Evolutionary conservation across 441 rosid genomes (phyloP).

Genomic region (Gossypium schwendimanii): DNA sequence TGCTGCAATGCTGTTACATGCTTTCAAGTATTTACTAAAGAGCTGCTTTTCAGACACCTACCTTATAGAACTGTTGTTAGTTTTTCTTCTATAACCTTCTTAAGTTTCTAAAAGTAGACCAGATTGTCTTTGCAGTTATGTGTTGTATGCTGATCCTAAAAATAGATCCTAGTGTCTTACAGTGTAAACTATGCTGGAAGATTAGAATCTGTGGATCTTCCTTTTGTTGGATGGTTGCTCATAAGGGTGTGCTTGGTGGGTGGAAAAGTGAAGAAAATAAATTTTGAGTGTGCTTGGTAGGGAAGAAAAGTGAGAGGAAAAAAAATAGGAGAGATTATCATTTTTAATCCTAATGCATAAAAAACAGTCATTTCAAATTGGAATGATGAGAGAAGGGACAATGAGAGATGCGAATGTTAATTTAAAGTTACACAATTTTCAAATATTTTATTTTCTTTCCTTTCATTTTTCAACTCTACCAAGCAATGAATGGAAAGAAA

Average conservation of each 20-base stretch:
- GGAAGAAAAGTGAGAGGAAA: background rate
- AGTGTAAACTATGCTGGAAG: background rate
- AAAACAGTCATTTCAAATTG: background rate
- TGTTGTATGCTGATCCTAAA: background rate
- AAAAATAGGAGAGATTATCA: background rate
- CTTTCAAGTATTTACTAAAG: background rate
- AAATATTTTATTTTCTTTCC: background rate
- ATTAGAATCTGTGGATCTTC: background rate
- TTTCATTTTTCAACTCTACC: background rate
- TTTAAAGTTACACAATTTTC: background rate
- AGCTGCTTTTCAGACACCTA: conserved; percentile 1
- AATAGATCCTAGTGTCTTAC: background rate
- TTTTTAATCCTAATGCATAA: background rate
- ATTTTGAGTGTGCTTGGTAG: background rate
- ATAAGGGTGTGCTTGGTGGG: background rate
- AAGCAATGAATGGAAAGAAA: background rate
- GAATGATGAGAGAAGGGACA: background rate
- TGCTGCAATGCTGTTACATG: background rate
- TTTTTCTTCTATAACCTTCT: background rate
- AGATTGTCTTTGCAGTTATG: background rate
- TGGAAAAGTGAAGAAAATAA: background rate
- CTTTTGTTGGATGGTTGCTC: background rate
- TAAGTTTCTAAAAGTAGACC: background rate
- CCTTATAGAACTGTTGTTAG: background rate
- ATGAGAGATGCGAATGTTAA: no score